Conservation (phyloP, 2,329 filamentous ascomycete genomes). For the Lithohypha guttulata region DNA sequence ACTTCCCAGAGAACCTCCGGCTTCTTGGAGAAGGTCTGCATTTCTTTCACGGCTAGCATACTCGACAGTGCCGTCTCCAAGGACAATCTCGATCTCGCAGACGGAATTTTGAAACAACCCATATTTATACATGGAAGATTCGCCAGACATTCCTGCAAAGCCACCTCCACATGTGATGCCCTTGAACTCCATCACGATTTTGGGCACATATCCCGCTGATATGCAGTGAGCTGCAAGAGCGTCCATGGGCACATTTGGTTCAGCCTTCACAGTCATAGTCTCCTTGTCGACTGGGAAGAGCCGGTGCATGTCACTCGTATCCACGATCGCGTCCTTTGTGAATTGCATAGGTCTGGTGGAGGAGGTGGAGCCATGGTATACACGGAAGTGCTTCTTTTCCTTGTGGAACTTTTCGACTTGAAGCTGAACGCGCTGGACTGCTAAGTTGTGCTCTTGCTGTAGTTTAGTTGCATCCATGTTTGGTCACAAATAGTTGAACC, state of each 20-base stretch:
- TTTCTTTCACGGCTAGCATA: slow-evolving; percentile 44
- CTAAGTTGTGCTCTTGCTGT: slow-evolving; percentile 27
- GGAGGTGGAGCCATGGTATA: slow-evolving; percentile 68
- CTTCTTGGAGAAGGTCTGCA: slow-evolving; percentile 52
- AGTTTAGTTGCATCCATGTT: slow-evolving; percentile 4
- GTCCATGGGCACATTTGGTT: slow-evolving; percentile 61
- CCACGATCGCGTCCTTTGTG: slow-evolving; percentile 20
- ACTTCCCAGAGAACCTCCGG: slow-evolving; percentile 54
- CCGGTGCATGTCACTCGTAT: slow-evolving; percentile 21
- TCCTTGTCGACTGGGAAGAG: slow-evolving; percentile 10
- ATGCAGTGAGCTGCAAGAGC: slow-evolving; percentile 47
- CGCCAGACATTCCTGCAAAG: slow-evolving; percentile 55
- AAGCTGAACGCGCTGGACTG: slow-evolving; percentile 36
- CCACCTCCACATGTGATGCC: slow-evolving; percentile 60
- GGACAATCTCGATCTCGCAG: slow-evolving; percentile 52
- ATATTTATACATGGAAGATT: slow-evolving; percentile 57
- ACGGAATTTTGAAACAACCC: slow-evolving; percentile 55
- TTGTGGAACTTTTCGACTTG: slow-evolving; percentile 39
- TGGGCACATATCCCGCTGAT: slow-evolving; percentile 45
- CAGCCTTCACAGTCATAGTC: slow-evolving; percentile 23
- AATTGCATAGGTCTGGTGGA: slow-evolving; percentile 53
- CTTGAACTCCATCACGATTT: slow-evolving; percentile 60
- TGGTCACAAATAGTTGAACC: background rate
- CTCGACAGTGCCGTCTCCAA: slow-evolving; percentile 48
- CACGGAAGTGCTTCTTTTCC: slow-evolving; percentile 52